Percentiles rank a stretch among this genome's conserved stretches.
These are phyloP conservation scores for Boletus tylopilopsis DNA, from an alignment of 768 basidiomycete genomes.

Conservation along the genomic window DNA sequence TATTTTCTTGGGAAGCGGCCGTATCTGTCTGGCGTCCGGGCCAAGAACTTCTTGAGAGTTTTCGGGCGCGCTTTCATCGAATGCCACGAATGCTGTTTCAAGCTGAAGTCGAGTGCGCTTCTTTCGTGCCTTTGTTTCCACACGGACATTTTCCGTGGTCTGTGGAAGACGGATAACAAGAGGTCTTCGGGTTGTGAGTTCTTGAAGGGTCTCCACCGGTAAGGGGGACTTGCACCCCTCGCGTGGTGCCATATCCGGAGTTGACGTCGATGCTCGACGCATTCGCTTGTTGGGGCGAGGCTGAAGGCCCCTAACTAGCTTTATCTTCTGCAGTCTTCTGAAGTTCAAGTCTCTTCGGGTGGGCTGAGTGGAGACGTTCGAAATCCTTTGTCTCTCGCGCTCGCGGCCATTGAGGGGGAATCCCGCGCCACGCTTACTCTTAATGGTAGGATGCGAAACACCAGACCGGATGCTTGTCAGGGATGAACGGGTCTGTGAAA, in stretches of 20 bases:
- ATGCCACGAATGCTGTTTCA: constrained; percentile 7
- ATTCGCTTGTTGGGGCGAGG: constrained; percentile 9
- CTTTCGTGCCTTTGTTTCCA: not conserved
- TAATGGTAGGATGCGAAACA: not conserved
- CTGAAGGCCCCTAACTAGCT: not conserved
- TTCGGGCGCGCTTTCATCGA: not conserved
- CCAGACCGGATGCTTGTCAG: not conserved
- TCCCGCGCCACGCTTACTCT: not conserved
- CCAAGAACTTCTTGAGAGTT: constrained; percentile 12
- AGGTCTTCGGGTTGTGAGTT: not conserved
- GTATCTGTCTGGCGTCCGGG: constrained; percentile 13
- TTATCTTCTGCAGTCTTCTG: not conserved
- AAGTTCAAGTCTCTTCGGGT: not conserved
- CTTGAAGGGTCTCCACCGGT: not conserved
- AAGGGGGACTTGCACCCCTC: not conserved
- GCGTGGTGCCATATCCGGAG: not conserved
- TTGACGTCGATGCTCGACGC: constrained; percentile 7
- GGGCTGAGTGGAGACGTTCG: not conserved
- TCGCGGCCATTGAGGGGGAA: not conserved
- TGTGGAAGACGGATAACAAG: not conserved
- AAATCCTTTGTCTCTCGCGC: not conserved
- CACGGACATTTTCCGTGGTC: not conserved
- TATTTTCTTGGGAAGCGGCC: constrained; percentile 24
- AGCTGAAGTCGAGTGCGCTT: constrained; percentile 20
- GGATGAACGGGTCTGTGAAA: not conserved